phyloP scores from a whole-genome alignment of 2,329 filamentous ascomycete genomes.

The Pseudogymnoascus sp. region DNA sequence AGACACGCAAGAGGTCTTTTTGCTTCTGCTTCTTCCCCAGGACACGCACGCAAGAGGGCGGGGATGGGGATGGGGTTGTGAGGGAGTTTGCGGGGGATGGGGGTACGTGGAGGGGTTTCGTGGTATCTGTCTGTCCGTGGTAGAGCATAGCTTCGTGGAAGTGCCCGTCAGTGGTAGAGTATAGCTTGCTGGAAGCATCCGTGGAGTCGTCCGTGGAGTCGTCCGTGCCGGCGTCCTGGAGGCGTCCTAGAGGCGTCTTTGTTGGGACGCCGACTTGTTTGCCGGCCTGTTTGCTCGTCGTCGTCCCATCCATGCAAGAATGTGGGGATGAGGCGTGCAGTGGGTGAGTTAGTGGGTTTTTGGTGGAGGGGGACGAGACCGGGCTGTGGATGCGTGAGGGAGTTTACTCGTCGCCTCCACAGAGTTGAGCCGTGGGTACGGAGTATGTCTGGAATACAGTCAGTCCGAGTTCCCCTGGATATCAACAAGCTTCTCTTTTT shows the following conservation, averaged over 20 bases:
- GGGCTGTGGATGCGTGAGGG: background rate
- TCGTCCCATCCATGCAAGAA: background rate
- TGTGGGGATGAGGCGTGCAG: background rate
- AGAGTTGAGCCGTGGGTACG: background rate
- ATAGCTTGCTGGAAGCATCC: too few species aligned
- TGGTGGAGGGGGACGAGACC: background rate
- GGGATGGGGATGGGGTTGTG: too few species aligned
- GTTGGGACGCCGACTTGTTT: background rate
- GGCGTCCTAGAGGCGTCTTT: background rate
- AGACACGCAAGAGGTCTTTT: too few species aligned
- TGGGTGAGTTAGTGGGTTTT: background rate
- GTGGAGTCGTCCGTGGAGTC: too few species aligned
- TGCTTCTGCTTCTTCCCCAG: too few species aligned
- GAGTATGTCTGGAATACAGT: background rate
- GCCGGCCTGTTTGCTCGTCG: background rate
- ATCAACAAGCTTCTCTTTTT: background rate
- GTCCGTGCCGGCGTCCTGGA: background rate
- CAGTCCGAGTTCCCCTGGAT: background rate
- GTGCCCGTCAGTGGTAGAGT: too few species aligned
- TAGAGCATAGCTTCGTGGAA: too few species aligned
- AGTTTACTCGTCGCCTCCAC: background rate
- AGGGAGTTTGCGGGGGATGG: too few species aligned
- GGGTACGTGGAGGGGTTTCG: too few species aligned
- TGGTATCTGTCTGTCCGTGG: too few species aligned
- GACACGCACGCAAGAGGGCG: too few species aligned